Conservation (phyloP, 2,329 filamentous ascomycete species). For the Alternaria triticimaculans region DNA sequence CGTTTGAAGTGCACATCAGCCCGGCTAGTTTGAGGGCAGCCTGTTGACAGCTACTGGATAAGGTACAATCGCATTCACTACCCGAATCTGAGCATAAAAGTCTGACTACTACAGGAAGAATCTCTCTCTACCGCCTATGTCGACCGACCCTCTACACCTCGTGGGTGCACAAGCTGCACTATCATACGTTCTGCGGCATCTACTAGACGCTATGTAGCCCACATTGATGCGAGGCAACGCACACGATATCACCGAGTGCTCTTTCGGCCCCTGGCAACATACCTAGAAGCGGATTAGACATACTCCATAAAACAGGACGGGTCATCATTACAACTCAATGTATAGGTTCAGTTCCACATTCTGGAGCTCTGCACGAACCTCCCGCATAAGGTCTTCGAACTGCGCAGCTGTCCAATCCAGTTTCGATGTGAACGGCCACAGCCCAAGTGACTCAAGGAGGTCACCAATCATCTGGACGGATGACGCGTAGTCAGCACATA, state of each 20-base stretch:
- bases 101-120: not conserved
- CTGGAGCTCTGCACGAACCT: conserved; percentile 37
- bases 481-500: not conserved
- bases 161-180: not conserved
- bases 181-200: not conserved
- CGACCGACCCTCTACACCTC: not conserved
- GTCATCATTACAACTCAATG: conserved; percentile 41
- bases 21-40: not conserved
- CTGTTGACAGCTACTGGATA: not conserved
- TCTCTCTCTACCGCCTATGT: not conserved
- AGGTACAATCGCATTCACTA: not conserved
- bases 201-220: not conserved
- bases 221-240: not conserved
- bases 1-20: not conserved
- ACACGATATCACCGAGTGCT: conserved; percentile 23
- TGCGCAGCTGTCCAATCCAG: conserved; percentile 41
- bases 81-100: not conserved
- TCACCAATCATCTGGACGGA: conserved; percentile 36
- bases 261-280: conserved; percentile 44
- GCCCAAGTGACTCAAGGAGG: conserved; percentile 45
- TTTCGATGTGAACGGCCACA: conserved; percentile 46
- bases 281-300: conserved; percentile 28
- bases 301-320: not conserved
- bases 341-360: conserved; percentile 44
- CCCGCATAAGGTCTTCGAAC: conserved; percentile 37